phyloP scores from a whole-genome alignment of 495 filamentous ascomycete genomes.

The Margaritispora aquatica region DNA sequence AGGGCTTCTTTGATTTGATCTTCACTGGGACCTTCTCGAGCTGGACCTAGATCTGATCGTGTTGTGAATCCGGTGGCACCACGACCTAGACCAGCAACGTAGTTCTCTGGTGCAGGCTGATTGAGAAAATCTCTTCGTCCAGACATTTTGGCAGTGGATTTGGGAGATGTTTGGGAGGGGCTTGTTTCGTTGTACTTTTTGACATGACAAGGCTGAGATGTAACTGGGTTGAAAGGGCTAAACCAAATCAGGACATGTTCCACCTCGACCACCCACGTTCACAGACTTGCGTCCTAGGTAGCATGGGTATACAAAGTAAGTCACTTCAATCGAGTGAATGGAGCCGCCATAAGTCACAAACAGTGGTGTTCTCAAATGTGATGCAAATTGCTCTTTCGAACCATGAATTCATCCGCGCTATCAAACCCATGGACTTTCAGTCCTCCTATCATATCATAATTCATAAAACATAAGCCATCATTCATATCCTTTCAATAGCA shows the following conservation, averaged over 20 bases:
- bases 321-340: no score
- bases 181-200: background rate
- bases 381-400: no score
- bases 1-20: slow-evolving; percentile 98
- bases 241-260: background rate
- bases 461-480: background rate
- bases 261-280: background rate
- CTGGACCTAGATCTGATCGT: slow-evolving; percentile 91
- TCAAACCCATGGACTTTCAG: background rate
- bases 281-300: no score
- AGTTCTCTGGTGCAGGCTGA: slow-evolving; percentile 93
- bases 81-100: slow-evolving; percentile 95
- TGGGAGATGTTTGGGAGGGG: background rate
- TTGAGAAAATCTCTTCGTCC: slow-evolving; percentile 86
- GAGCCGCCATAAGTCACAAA: no score
- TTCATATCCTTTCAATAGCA: no score
- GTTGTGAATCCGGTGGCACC: slow-evolving; percentile 98
- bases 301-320: no score
- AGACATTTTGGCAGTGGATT: slow-evolving; percentile 44
- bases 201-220: background rate
- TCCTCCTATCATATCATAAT: background rate
- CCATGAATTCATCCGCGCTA: no score
- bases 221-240: background rate
- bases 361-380: no score
- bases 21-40: slow-evolving; percentile 92